Conservation (phyloP, 768 basidiomycete species). For the Suillus decipiens region DNA sequence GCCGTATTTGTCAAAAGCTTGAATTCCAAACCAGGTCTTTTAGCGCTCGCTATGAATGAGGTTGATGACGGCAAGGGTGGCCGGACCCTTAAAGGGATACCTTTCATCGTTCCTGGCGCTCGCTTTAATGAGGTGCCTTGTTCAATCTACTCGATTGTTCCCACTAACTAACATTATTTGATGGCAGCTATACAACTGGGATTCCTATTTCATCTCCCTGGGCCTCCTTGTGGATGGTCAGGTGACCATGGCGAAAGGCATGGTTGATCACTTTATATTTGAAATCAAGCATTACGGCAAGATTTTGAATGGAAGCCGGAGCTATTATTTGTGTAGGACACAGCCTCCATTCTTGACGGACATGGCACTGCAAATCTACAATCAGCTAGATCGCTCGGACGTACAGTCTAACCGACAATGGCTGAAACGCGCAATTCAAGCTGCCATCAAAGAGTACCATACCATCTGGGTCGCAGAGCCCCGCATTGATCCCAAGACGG, state of each 20-base stretch:
- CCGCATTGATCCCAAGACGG: constrained; percentile 91
- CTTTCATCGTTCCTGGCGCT: constrained; percentile 96
- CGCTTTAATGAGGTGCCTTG: constrained; percentile 84
- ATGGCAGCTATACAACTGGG: constrained; percentile 87
- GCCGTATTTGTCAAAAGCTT: constrained; percentile 87
- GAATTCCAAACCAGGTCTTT: constrained; percentile 91
- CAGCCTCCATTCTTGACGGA: constrained; percentile 99
- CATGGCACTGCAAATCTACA: constrained; percentile 97
- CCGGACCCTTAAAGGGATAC: constrained; percentile 86
- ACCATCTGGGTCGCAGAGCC: constrained; percentile 96
- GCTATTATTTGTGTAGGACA: constrained; percentile 92
- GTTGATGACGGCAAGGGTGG: constrained; percentile 78
- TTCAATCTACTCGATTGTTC: constrained; percentile 3
- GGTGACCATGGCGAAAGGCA: constrained; percentile 92
- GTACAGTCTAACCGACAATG: constrained; percentile 77
- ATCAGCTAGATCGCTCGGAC: constrained; percentile 88
- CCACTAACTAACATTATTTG: constrained; percentile 12
- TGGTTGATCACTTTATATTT: constrained; percentile 99
- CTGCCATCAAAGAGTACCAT: constrained; percentile 99
- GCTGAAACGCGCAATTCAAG: constrained; percentile 95
- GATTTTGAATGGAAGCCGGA: constrained; percentile 94
- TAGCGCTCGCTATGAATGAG: constrained; percentile 95
- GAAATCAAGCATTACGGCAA: constrained; percentile 98
- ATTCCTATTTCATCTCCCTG: constrained; percentile 92
- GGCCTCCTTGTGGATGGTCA: constrained; percentile 95